These are phyloP conservation scores for Chlamydomonas sp. DNA, from an alignment of 139 green algal species.

Conservation along the genomic window DNA sequence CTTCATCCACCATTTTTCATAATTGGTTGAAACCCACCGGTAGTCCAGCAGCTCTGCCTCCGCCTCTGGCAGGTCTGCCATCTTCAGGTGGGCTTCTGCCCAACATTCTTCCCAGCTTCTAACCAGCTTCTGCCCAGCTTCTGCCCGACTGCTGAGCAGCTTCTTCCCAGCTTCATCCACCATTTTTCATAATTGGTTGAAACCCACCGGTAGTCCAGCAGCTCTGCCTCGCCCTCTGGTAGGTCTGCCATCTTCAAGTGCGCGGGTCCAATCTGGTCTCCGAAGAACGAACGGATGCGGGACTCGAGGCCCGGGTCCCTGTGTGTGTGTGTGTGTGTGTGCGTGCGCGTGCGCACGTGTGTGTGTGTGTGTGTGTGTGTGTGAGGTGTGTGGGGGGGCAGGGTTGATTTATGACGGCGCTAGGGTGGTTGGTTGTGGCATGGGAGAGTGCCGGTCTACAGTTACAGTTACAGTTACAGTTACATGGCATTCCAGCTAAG, in stretches of 20 bases:
- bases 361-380: not conserved
- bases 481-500: no score
- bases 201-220: conserved; percentile 4
- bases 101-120: no score
- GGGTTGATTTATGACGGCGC: not conserved
- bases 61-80: no score
- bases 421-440: not conserved
- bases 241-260: conserved; percentile 11
- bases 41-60: no score
- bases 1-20: no score
- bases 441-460: not conserved
- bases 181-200: no score
- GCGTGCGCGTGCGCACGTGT: not conserved
- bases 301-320: conserved; percentile 1
- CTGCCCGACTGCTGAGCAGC: no score
- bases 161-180: no score
- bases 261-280: not conserved
- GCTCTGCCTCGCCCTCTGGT: conserved; percentile 5
- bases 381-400: not conserved
- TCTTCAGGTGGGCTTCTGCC: no score
- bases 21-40: no score
- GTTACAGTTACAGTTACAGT: no score
- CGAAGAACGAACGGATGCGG: not conserved
- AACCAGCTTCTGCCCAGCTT: no score
- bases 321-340: not conserved